A percentile compares a stretch with the other conserved stretches of the same genome.
Evolutionary conservation across 768 basidiomycete species (phyloP).

Genomic region (Neoboletus magnificus): DNA sequence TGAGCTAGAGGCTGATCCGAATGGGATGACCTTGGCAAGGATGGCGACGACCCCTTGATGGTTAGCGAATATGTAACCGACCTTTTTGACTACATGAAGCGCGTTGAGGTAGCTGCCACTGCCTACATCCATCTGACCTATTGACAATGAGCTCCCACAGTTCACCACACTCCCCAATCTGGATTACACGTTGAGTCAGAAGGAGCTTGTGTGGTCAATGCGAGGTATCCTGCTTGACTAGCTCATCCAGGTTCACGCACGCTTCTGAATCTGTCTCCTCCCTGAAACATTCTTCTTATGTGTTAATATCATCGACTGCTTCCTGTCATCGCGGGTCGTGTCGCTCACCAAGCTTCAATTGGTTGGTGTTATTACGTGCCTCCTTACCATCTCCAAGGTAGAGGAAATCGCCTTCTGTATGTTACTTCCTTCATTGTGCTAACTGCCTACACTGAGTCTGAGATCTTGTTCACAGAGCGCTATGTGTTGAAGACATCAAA

Average conservation of each 20-base stretch:
- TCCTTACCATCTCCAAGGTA: no score
- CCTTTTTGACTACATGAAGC: slow-evolving; percentile 87
- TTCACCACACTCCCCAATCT: no score
- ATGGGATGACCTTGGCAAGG: slow-evolving; percentile 95
- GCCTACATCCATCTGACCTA: no score
- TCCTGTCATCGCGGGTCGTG: slow-evolving; percentile 68
- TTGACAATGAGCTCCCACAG: no score
- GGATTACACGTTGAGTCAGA: no score
- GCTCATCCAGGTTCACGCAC: slow-evolving; percentile 87
- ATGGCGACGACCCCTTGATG: slow-evolving; percentile 89
- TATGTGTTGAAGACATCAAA: no score
- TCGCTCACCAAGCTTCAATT: slow-evolving; percentile 73
- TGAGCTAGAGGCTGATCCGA: slow-evolving; percentile 23
- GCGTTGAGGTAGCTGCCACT: slow-evolving; percentile 61
- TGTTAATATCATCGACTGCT: slow-evolving; percentile 80
- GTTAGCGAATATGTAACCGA: slow-evolving; percentile 94
- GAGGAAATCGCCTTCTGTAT: no score
- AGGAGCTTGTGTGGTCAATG: no score
- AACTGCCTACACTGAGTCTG: no score
- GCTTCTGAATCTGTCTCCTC: slow-evolving; percentile 62
- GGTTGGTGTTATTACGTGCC: no score
- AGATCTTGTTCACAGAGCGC: no score
- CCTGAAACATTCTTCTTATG: slow-evolving; percentile 91
- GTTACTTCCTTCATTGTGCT: no score
- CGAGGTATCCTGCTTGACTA: slow-evolving; percentile 57